Conservation (phyloP, 176 grass and related monocot species). For the Bolboschoenus planiculmis region DNA sequence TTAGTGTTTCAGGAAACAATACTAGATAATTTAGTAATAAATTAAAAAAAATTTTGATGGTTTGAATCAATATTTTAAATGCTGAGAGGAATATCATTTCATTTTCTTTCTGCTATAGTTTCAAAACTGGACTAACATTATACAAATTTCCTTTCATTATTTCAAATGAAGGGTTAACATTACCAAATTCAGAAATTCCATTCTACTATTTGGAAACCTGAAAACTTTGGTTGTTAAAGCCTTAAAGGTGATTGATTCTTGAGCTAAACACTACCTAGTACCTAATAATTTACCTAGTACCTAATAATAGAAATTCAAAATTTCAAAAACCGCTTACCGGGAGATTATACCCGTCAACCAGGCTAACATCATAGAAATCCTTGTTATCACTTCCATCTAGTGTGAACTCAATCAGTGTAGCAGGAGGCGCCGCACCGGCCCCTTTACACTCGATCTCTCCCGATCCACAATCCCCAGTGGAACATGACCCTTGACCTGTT, state of each 20-base stretch:
- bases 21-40: neutral
- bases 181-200: neutral
- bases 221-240: neutral
- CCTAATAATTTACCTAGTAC: too few species aligned
- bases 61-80: neutral
- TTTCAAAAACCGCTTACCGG: constrained; percentile 14
- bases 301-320: neutral
- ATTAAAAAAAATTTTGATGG: neutral
- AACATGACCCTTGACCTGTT: constrained; percentile 46
- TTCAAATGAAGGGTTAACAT: neutral
- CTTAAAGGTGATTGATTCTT: neutral
- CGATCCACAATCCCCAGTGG: constrained; percentile 74
- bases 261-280: neutral
- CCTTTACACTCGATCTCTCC: constrained; percentile 72
- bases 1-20: neutral
- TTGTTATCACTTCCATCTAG: constrained; percentile 42
- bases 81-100: neutral
- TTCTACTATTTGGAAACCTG: neutral
- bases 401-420: constrained; percentile 76
- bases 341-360: constrained; percentile 94
- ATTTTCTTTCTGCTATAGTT: neutral
- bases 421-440: constrained; percentile 50
- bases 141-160: neutral
- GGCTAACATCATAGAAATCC: constrained; percentile 97
- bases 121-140: neutral